phyloP scores from a whole-genome alignment of 1,139 yeast species.

The Hansenula lynferdii region DNA sequence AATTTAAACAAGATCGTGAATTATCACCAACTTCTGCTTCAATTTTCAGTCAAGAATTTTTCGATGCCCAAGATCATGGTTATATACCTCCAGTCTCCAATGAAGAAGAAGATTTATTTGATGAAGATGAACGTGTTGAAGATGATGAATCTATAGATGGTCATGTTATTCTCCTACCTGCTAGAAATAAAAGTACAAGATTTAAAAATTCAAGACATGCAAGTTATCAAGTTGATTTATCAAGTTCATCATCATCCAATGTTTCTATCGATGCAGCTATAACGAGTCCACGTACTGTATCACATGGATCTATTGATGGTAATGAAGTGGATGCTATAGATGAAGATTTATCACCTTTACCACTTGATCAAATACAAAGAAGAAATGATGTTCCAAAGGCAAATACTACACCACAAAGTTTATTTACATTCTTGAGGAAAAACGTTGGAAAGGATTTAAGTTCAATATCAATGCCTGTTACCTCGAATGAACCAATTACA shows the following conservation, averaged over 20 bases:
- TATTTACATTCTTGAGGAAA: conserved; percentile 74
- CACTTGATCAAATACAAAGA: conserved; percentile 43
- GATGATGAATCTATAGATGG: conserved; percentile 15
- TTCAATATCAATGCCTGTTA: conserved; percentile 89
- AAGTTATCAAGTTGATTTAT: conserved; percentile 16
- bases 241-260: conserved; percentile 6
- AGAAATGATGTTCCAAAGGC: conserved; percentile 59
- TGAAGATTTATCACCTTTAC: conserved; percentile 58
- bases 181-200: conserved; percentile 1
- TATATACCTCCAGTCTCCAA: too few relatives aligned
- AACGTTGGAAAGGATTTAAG: conserved; percentile 90
- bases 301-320: too few relatives aligned
- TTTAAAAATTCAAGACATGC: conserved; percentile 5
- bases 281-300: not conserved
- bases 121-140: conserved; percentile 22
- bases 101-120: too few relatives aligned
- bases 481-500: conserved; percentile 87
- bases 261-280: conserved; percentile 1
- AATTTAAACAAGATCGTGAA: too few relatives aligned
- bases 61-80: conserved; percentile 70
- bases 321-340: conserved; percentile 16
- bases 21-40: conserved; percentile 22
- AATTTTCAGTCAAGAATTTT: conserved; percentile 48
- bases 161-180: conserved; percentile 16
- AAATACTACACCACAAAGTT: conserved; percentile 71